These are phyloP conservation scores for Neopestalotiopsis sp. DNA, from an alignment of 2,329 filamentous ascomycete species.

Conservation along the genomic window DNA sequence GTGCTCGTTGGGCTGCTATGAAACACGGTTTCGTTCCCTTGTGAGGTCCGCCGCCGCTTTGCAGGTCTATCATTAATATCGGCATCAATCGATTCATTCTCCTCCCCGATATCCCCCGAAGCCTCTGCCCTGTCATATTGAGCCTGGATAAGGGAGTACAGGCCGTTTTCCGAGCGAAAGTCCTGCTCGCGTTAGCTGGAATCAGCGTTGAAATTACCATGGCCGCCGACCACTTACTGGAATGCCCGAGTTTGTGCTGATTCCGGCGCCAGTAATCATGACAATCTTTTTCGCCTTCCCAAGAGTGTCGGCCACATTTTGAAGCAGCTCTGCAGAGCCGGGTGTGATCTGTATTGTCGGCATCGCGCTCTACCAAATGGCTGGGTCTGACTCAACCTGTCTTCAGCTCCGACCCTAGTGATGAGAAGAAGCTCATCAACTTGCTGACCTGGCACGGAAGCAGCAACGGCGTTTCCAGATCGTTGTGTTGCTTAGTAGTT, in stretches of 20 bases:
- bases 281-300: conserved; percentile 72
- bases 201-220: conserved; percentile 11
- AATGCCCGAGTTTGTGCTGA: conserved; percentile 78
- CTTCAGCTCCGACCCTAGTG: background rate
- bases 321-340: conserved; percentile 59
- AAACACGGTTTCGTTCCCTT: background rate
- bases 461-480: background rate
- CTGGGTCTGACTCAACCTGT: background rate
- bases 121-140: conserved; percentile 64
- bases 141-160: conserved; percentile 75
- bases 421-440: background rate
- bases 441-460: background rate
- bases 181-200: conserved; percentile 52
- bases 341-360: conserved; percentile 63
- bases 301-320: conserved; percentile 68
- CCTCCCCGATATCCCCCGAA: conserved; percentile 33
- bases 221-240: conserved; percentile 57
- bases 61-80: conserved; percentile 32
- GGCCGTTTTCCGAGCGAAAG: conserved; percentile 74
- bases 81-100: conserved; percentile 31
- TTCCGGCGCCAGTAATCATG: conserved; percentile 74
- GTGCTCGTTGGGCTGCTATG: background rate
- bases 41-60: conserved; percentile 22
- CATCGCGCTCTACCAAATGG: conserved; percentile 44
- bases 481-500: background rate